These are phyloP conservation scores for Penicillium angulare DNA, from an alignment of 495 filamentous ascomycete genomes.

Conservation along the genomic window DNA sequence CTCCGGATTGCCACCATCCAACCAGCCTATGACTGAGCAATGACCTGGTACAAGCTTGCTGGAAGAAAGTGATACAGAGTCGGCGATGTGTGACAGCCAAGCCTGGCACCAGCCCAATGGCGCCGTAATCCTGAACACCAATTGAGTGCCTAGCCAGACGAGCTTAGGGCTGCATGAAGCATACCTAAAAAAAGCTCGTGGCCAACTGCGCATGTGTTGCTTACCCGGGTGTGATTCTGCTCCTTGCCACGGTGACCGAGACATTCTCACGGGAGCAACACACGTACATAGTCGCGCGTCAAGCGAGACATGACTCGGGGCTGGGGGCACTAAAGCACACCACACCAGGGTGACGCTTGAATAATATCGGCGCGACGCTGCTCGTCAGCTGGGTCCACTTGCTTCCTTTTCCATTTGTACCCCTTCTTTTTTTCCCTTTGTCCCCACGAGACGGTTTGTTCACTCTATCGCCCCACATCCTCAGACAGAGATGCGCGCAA, in stretches of 20 bases:
- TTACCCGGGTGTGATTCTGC: no score
- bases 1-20: background rate
- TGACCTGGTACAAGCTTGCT: background rate
- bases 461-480: background rate
- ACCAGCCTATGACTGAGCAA: background rate
- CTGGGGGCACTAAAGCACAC: background rate
- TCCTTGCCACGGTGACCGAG: background rate
- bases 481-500: slow-evolving; percentile 5
- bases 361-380: background rate
- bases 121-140: background rate
- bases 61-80: background rate
- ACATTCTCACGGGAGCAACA: background rate
- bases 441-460: slow-evolving; percentile 4
- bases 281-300: background rate
- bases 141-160: background rate
- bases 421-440: background rate
- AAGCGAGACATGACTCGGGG: background rate
- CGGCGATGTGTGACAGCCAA: slow-evolving; percentile 3
- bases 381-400: background rate
- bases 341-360: background rate
- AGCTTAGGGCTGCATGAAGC: slow-evolving; percentile 12
- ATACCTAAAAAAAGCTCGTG: background rate
- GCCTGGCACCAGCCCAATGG: background rate
- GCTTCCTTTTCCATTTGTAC: background rate
- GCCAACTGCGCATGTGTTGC: no score